Evolutionary conservation across 345 rosid species (phyloP), one percentile per base, ranked within the genome.

Genomic region (Citrus australasica): DNA sequence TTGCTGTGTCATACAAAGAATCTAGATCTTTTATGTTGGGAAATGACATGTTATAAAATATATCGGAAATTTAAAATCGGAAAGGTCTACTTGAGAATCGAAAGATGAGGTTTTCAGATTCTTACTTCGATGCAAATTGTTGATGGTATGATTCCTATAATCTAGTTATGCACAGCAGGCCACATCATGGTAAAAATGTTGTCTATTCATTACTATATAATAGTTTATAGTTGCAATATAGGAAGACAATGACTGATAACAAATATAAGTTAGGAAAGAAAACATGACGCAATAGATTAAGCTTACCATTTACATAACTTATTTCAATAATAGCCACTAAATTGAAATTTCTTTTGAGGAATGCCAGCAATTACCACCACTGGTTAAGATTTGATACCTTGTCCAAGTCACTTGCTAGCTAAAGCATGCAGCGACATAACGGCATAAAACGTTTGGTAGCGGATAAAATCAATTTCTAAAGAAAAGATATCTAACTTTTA

Each of bases 401-500:
- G 76, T 56, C 38, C 30, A 74, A 28, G 25, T 10, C 10, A 7
- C 2, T n/a, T 14, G 5, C 25, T 24, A 28, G n/a, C 37, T 53
- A 8, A 17, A 53, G 16, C 24, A 69, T 7, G 37, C 56, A 37
- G 48, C 28, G 61, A 63, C 2, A 30, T 6, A 63, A 46, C 24
- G 32, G 61, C 56, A 21, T 4, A 1, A 24, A 4, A 8, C 11
- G 27, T 53, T 67, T 67, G 79, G 64, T 53, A 24, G 56, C 56
- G 25, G 37, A 32, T 38, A 67, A 53, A 7, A 11, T 22, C 4
- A 33, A 76, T 65, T 48, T 55, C 17, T 9, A 9, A 3, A 9
- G 59, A 70, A 33, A 70, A 61, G 78, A 79, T 72, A 33, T 79
- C 67, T 16, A 37, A 53, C 6, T 70, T 64, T 56, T 65, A 61